Evolutionary conservation across 495 filamentous ascomycete species (phyloP), one percentile per base, ranked within the genome.

Genomic region (Lasiosphaeriaceae sp.): DNA sequence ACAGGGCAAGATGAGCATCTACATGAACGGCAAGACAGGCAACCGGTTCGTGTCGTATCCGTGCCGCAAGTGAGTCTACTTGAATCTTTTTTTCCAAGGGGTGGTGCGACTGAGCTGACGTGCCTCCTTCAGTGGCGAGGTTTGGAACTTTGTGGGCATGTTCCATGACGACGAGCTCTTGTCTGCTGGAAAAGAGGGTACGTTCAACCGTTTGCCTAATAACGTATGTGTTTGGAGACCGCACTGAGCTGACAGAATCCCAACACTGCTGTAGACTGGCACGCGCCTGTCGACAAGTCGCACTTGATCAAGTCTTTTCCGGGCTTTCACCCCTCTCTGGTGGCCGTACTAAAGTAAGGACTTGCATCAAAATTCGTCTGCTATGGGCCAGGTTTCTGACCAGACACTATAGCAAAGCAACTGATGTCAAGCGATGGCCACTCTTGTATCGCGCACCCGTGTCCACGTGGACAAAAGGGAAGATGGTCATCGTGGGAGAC

Each of bases 131-230:
- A 76, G 74, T 50, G 66, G 72, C 26, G 62, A 75, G 22, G 47
- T 77, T 7, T 68, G 75, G 59, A 80, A 82, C 51, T 71, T 72
- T 31, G 77, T 72, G 3, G 71, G 61, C 14, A 73, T 82, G 31
- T 68, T 74, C 62, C 67, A 71, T 43, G 59, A 68, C 49, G 58
- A 61, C 0, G 50, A 71, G 11, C 39, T 62, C 11, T 35, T 31
- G 4, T 31, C 57, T 1, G 58, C 39, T 11, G 56, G 34, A 29
- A 68, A 62, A 26, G 66, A 70, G 56, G 60, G 61, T 50, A 45
- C 20, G 65, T 11, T 6, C 19, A 12, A 11, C 34, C 14, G 12
- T 24, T 22, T 19, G 46, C 24, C 20, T 34, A 5, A n/a, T n/a
- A n/a, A n/a, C n/a, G n/a, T n/a, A n/a, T 9, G 29, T 44, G 9